These are phyloP conservation scores for Orbilia oligospora DNA, from an alignment of 2,329 filamentous ascomycete genomes.

Conservation along the genomic window DNA sequence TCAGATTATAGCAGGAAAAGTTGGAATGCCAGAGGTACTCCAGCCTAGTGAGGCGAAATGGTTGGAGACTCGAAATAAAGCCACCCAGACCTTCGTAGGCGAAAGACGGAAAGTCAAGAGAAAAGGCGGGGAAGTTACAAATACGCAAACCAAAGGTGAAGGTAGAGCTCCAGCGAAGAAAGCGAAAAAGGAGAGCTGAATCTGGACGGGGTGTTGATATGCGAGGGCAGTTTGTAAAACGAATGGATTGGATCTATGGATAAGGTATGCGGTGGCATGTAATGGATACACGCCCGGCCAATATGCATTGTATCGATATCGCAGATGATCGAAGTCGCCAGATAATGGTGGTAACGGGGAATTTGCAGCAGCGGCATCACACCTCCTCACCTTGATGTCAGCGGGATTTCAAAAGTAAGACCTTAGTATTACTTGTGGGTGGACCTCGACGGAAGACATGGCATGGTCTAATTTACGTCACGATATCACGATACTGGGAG, in stretches of 20 bases:
- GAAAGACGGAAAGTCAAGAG: conserved; percentile 27
- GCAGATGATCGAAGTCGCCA: too few species aligned
- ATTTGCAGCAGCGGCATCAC: too few species aligned
- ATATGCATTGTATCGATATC: background rate
- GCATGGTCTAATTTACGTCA: background rate
- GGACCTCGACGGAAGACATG: too few species aligned
- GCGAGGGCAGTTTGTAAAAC: background rate
- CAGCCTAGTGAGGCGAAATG: conserved; percentile 15
- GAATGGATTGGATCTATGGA: background rate
- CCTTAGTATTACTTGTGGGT: too few species aligned
- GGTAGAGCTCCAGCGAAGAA: conserved; percentile 19
- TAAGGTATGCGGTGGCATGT: too few species aligned
- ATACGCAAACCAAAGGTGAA: background rate
- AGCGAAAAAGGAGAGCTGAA: conserved; percentile 25
- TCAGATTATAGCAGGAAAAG: conserved; percentile 20
- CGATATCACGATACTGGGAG: background rate
- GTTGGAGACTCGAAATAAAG: conserved; percentile 37
- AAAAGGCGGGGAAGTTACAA: conserved; percentile 4
- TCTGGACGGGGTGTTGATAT: background rate
- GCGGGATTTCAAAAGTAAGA: too few species aligned
- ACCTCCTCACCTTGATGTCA: too few species aligned
- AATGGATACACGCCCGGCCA: too few species aligned
- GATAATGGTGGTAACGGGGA: too few species aligned
- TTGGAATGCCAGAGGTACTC: conserved; percentile 31
- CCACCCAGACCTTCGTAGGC: conserved; percentile 34